Base-by-base conservation (phyloP, 805 yeast species). In the Cyberlindnera xylosilytica region DNA sequence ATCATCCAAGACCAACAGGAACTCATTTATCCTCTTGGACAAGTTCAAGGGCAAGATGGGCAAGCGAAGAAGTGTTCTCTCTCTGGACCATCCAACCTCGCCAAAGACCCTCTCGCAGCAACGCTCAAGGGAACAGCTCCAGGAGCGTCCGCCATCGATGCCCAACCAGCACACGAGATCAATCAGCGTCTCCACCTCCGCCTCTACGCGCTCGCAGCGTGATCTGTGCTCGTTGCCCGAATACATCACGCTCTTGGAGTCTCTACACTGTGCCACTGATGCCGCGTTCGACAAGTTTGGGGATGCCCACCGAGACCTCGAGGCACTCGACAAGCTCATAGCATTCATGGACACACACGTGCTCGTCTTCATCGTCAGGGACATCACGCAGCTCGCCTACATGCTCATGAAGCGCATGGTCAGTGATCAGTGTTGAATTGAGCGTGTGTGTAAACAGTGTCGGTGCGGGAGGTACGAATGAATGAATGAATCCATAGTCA, bases 271-370 rank as follows among this genome's bases (percentile, higher is more conserved):
- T 3, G 37, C 44, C 2, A 29, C 41, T 12, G 42, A 27, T 26
- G 26, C 31, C 6, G 41, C 40, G 6, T 23, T 17, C n/a, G 40
- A 34, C 17, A 31, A 31, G 13, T 37, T 41, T 34, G 39, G 45
- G 3, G 16, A 37, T 16, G 36, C 22, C 6, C 15, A 17, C 11
- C 15, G 6, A 20, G 3, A 16, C 3, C 26, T 30, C 26, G 43
- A 38, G n/a, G 36, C 44, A 15, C 20, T 49, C 20, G 35, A 34
- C 4, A 45, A 36, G 20, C 34, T 43, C n/a, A 19, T 46, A 2
- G 13, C 20, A 11, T 49, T 49, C 23, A 38, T 40, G 33, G 49
- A 49, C 29, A 30, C 49, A 7, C 47, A 44, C 18, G 47, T 49
- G 13, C 16, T 49, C 22, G 41, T 35, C 5, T 49, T 49, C 34